A percentile compares a stretch with the other conserved stretches of the same genome.
phyloP scores from a whole-genome alignment of 2,329 filamentous ascomycete genomes.

The Fusarium metavorans region DNA sequence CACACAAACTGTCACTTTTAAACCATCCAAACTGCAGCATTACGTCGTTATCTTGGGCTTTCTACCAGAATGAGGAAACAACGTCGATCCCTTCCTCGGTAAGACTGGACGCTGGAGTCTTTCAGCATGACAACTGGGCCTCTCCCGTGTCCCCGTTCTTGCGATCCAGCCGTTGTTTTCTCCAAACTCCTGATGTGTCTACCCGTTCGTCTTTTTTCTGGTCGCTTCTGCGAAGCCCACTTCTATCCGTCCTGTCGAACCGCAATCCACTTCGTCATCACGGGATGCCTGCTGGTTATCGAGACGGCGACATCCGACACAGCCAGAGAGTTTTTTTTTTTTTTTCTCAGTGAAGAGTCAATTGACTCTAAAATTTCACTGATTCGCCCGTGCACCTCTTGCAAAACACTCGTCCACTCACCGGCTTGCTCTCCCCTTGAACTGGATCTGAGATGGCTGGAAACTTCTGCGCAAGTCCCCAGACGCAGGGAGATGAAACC shows the following conservation, averaged over 20 bases:
- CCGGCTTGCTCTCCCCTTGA: constrained; percentile 16
- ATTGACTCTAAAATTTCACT: constrained; percentile 9
- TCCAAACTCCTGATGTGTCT: constrained; percentile 25
- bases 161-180: constrained; percentile 21
- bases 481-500: constrained; percentile 18
- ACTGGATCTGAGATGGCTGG: constrained; percentile 11
- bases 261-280: constrained; percentile 22
- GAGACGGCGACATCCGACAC: constrained; percentile 18
- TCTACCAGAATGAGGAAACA: constrained; percentile 1
- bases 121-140: constrained; percentile 31
- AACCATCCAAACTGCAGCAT: constrained; percentile 29
- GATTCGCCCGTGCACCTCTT: constrained; percentile 6
- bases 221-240: constrained; percentile 23
- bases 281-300: constrained; percentile 8
- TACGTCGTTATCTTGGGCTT: constrained; percentile 36
- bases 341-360: constrained; percentile 15
- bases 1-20: constrained; percentile 19
- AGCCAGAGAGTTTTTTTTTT: background rate
- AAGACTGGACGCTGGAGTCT: constrained; percentile 26
- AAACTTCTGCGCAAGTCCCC: constrained; percentile 16
- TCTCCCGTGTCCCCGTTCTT: constrained; percentile 26
- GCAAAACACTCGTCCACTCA: constrained; percentile 5
- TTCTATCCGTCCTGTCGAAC: constrained; percentile 6
- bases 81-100: constrained; percentile 39
- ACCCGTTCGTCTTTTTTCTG: constrained; percentile 33